Base-by-base conservation (phyloP, 495 filamentous ascomycete species). In the Tuber melanosporum region DNA sequence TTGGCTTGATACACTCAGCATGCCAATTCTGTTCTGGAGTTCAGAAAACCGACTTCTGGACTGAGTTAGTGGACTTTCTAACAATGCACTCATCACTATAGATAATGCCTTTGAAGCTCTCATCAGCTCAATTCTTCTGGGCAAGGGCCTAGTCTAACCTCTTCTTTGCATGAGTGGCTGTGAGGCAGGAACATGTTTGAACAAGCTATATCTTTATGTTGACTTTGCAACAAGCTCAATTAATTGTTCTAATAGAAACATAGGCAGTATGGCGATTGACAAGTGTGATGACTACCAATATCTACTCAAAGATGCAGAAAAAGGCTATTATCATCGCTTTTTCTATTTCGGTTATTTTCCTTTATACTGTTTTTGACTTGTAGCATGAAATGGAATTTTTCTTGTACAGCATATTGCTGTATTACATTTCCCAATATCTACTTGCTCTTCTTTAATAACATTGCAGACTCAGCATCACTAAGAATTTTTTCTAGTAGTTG, bases 311-410 rank as follows among this genome's bases (percentile, higher is more conserved):
- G 14, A 71, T n/a, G 36, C 75, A 72, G 42, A 62, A 77, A 26
- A 72, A 57, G 32, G 47, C 69, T n/a, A 77, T 77, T 10, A 77
- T 77, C 47, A 73, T 49, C 0, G 69, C 46, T 39, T 74, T 77
- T 41, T 77, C 47, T 8, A 72, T 39, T 42, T 45, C 72, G 0
- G 12, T 39, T 70, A 77, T 71, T 72, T 77, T 22, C 15, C 69
- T 69, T 3, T 41, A 36, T 36, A 36, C 19, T 1, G 73, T 77
- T 44, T 74, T 74, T 9, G 75, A 70, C 70, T 42, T 46, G 12
- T 46, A 14, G 45, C 45, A 17, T 17, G 14, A 46, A 46, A 15
- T 12, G 10, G 45, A 46, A 46, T 46, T 46, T 12, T 46, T 46
- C 45, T 46, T 46, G 41, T 2, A 7, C 41, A 7, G 41, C 41